phyloP scores from a whole-genome alignment of 805 yeast species.

The Saccharomycopsis amapae region DNA sequence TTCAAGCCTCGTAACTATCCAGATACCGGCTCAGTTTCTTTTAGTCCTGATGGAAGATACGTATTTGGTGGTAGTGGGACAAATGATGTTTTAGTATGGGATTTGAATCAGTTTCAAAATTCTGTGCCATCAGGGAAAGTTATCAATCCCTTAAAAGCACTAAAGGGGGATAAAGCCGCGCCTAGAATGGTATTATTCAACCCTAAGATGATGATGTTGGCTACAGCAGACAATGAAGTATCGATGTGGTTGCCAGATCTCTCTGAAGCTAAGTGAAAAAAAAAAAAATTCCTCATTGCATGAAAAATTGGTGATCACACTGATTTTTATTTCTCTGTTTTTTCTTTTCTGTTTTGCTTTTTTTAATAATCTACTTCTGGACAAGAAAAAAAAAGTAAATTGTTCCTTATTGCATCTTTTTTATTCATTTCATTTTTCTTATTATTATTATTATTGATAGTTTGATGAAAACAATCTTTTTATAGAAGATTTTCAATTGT shows the following conservation, averaged over 20 bases:
- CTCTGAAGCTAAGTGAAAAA: neutral
- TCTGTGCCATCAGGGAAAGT: constrained; percentile 8
- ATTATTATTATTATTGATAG: no score
- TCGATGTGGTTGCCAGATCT: constrained; percentile 36
- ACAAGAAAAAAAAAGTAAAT: neutral
- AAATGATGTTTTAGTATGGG: constrained; percentile 38
- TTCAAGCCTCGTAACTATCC: constrained; percentile 39
- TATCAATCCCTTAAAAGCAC: constrained; percentile 22
- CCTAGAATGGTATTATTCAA: constrained; percentile 51
- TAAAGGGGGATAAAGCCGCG: constrained; percentile 26
- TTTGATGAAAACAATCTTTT: no score
- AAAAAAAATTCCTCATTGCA: neutral
- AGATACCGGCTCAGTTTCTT: constrained; percentile 50
- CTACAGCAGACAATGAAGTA: constrained; percentile 55
- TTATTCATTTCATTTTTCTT: no score
- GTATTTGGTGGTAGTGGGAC: constrained; percentile 48
- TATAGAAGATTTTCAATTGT: no score
- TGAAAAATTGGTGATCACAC: neutral
- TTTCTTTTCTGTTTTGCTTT: no score
- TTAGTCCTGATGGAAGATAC: constrained; percentile 61
- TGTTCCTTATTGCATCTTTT: neutral
- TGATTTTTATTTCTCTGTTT: neutral
- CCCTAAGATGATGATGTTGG: constrained; percentile 53
- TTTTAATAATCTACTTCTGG: neutral
- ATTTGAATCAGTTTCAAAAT: constrained; percentile 31